Conservation (phyloP, 805 yeast species). For the Candida maesae region DNA sequence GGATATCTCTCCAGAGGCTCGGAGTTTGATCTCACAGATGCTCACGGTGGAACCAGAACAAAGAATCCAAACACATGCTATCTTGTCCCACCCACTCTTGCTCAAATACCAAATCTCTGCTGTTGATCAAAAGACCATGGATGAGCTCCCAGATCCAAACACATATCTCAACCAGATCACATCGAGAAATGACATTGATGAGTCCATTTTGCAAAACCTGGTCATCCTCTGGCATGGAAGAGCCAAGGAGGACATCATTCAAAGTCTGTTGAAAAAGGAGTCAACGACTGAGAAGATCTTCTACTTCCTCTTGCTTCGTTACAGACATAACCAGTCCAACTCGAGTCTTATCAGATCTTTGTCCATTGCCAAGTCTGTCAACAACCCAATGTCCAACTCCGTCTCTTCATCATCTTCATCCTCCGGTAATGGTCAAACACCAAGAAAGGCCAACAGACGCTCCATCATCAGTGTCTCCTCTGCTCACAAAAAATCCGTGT, state of each 20-base stretch:
- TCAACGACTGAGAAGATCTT: constrained; percentile 76
- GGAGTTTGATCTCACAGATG: constrained; percentile 61
- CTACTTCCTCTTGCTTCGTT: constrained; percentile 69
- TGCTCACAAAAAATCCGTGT: constrained; percentile 46
- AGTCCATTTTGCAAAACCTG: constrained; percentile 68
- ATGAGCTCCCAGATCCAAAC: constrained; percentile 30
- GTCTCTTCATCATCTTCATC: constrained; percentile 13
- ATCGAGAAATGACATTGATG: constrained; percentile 52
- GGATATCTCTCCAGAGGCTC: constrained; percentile 59
- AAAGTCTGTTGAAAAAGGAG: constrained; percentile 49
- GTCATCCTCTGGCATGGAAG: constrained; percentile 83
- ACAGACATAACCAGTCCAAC: constrained; percentile 61
- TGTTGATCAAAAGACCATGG: constrained; percentile 24
- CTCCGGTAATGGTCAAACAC: constrained; percentile 19
- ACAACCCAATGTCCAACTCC: constrained; percentile 10
- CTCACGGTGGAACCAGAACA: constrained; percentile 65
- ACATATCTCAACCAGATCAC: constrained; percentile 24
- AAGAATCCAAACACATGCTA: constrained; percentile 65
- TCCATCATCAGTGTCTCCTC: constrained; percentile 44
- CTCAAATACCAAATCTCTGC: constrained; percentile 48
- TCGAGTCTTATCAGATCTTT: constrained; percentile 28
- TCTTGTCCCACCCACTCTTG: constrained; percentile 74
- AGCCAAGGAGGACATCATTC: constrained; percentile 50
- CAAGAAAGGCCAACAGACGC: constrained; percentile 37
- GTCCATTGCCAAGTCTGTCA: constrained; percentile 29